These are phyloP conservation scores for Colletotrichum camelliae DNA, from an alignment of 2,329 filamentous ascomycete genomes.

Conservation along the genomic window DNA sequence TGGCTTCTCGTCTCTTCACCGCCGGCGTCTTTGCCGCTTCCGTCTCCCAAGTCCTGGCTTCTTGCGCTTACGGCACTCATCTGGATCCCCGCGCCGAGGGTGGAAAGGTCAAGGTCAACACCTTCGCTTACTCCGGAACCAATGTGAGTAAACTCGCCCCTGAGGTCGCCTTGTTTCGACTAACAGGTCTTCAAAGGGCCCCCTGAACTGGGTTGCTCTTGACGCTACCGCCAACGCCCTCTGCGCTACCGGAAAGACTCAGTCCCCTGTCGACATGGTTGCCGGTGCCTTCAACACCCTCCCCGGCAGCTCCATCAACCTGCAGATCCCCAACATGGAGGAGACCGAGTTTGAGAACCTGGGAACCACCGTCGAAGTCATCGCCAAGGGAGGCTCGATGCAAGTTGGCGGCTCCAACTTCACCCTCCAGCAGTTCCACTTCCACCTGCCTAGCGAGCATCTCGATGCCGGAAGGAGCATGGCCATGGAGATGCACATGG, in stretches of 20 bases:
- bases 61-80: conserved; percentile 45
- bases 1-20: conserved; percentile 18
- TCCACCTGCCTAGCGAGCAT: conserved; percentile 56
- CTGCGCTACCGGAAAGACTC: conserved; percentile 48
- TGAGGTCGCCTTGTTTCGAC: neutral
- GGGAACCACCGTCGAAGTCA: conserved; percentile 61
- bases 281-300: conserved; percentile 21
- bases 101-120: conserved; percentile 36
- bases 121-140: conserved; percentile 41
- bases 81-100: conserved; percentile 35
- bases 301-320: conserved; percentile 29
- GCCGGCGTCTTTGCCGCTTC: conserved; percentile 17
- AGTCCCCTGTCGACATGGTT: conserved; percentile 53
- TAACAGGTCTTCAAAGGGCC: conserved; percentile 34
- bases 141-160: conserved; percentile 30
- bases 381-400: conserved; percentile 49
- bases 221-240: conserved; percentile 39
- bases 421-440: conserved; percentile 52
- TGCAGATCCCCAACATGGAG: conserved; percentile 39
- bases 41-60: conserved; percentile 29
- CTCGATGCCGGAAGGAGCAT: conserved; percentile 48
- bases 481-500: conserved; percentile 65
- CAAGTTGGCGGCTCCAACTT: conserved; percentile 39
- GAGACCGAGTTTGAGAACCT: conserved; percentile 61
- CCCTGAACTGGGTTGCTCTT: conserved; percentile 52